These are phyloP conservation scores for Exophiala xenobiotica DNA, from an alignment of 2,329 filamentous ascomycete species.

Conservation along the genomic window DNA sequence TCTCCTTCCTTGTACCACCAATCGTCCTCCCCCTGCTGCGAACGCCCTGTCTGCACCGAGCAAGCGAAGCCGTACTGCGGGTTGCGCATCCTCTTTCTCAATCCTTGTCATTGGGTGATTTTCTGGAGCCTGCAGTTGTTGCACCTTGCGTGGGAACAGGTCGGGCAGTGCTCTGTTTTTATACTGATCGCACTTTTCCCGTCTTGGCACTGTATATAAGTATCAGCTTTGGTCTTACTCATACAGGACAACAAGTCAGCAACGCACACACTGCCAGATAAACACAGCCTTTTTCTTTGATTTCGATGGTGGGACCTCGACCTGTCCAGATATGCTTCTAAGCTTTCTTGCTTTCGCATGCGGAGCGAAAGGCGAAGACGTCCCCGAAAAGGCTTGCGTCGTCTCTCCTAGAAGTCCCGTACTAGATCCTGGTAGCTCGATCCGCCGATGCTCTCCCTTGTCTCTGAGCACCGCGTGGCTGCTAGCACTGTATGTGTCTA, in stretches of 20 bases:
- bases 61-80: background rate
- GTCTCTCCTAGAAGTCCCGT: no score
- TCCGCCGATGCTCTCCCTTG: no score
- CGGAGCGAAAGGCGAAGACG: no score
- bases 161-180: background rate
- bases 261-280: background rate
- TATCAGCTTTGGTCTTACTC: background rate
- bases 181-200: constrained; percentile 1
- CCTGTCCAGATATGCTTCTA: no score
- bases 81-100: background rate
- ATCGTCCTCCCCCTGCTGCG: no score
- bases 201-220: background rate
- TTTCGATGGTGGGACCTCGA: constrained; percentile 1
- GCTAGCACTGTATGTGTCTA: no score
- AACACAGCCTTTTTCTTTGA: constrained; percentile 6
- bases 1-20: no score
- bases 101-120: background rate
- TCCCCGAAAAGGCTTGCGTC: no score
- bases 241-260: background rate
- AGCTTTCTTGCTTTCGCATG: no score
- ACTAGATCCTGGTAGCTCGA: no score
- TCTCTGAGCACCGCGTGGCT: no score
- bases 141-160: background rate
- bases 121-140: constrained; percentile 4
- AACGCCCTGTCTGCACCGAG: no score